Conservation (phyloP, 2,329 filamentous ascomycete genomes). For the Ustilaginoidea virens region DNA sequence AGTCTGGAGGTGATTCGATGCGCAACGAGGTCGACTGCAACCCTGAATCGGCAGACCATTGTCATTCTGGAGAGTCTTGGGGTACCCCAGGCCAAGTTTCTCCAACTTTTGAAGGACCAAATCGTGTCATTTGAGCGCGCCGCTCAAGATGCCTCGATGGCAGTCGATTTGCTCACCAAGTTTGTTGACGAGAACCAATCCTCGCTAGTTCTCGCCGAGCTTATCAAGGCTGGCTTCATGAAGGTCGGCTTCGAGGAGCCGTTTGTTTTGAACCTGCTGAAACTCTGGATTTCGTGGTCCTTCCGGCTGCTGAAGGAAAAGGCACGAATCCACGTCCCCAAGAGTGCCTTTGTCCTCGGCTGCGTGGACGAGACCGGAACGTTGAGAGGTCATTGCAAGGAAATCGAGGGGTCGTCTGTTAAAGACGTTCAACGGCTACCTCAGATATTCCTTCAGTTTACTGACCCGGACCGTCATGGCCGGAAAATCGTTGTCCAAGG, state of each 20-base stretch:
- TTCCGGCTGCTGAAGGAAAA: constrained; percentile 88
- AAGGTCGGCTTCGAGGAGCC: constrained; percentile 46
- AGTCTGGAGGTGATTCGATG: constrained; percentile 74
- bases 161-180: constrained; percentile 51
- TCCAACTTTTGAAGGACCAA: constrained; percentile 50
- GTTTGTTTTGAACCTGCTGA: constrained; percentile 64
- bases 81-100: constrained; percentile 51
- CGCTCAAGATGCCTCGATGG: constrained; percentile 48
- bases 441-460: constrained; percentile 80
- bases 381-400: constrained; percentile 54
- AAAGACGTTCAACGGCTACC: constrained; percentile 44
- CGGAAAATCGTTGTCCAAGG: constrained; percentile 55
- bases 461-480: constrained; percentile 34
- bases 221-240: constrained; percentile 74
- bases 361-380: constrained; percentile 73
- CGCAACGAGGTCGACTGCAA: constrained; percentile 61
- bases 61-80: constrained; percentile 67
- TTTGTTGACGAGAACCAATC: constrained; percentile 78
- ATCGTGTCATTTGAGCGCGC: constrained; percentile 53
- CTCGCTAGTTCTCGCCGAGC: constrained; percentile 56
- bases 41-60: constrained; percentile 82
- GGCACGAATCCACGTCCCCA: constrained; percentile 63
- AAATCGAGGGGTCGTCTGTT: constrained; percentile 21
- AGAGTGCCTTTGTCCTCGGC: constrained; percentile 78
- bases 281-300: constrained; percentile 78